Conservation (phyloP, 257 asterid species). For the Nyctanthes arbortristis region DNA sequence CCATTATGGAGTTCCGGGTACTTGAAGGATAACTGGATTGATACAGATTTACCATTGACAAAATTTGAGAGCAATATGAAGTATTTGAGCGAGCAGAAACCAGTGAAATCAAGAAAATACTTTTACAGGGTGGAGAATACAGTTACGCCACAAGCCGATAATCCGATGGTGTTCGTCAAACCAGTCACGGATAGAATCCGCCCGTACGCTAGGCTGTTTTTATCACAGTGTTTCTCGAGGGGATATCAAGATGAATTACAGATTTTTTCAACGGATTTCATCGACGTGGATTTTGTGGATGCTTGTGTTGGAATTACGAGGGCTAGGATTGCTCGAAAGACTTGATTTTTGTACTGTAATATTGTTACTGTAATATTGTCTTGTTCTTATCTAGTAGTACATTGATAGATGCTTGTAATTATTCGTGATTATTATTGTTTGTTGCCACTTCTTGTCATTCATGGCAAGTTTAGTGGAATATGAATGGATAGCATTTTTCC, state of each 20-base stretch:
- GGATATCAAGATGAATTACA: constrained; percentile 61
- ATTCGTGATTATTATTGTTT: too few relatives aligned
- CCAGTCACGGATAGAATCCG: constrained; percentile 77
- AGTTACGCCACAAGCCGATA: constrained; percentile 84
- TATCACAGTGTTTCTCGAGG: constrained; percentile 44
- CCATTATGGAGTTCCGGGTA: constrained; percentile 68
- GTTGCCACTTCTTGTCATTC: too few relatives aligned
- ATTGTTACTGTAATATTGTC: too few relatives aligned
- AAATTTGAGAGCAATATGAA: constrained; percentile 82
- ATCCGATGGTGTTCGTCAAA: constrained; percentile 72
- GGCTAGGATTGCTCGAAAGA: constrained; percentile 66
- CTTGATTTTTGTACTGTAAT: constrained; percentile 23
- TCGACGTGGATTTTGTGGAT: constrained; percentile 81
- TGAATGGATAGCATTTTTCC: too few relatives aligned
- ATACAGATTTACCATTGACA: constrained; percentile 81
- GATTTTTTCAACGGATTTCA: constrained; percentile 79
- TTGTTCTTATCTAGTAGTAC: too few relatives aligned
- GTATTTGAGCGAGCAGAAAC: constrained; percentile 56
- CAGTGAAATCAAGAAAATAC: constrained; percentile 50
- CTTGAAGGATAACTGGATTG: constrained; percentile 79
- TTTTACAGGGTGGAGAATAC: constrained; percentile 96
- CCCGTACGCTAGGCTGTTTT: constrained; percentile 68
- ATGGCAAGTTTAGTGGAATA: too few relatives aligned
- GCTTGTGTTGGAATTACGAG: constrained; percentile 71
- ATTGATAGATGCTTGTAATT: too few relatives aligned